Conservation (phyloP, 2,329 filamentous ascomycete species). For the Microsporum canis region DNA sequence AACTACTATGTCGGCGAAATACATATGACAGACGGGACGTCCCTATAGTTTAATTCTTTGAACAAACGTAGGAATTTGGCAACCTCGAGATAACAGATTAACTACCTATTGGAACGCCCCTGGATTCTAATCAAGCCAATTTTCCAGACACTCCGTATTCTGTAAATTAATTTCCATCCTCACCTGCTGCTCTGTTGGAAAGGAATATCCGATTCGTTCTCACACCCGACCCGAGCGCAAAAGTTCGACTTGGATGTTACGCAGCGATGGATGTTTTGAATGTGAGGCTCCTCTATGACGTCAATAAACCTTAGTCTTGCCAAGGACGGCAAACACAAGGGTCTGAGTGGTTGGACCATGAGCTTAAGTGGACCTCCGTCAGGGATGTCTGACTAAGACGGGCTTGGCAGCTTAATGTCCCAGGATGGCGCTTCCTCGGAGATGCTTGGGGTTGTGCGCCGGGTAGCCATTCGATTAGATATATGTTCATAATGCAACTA, state of each 20-base stretch:
- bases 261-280: not conserved
- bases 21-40: too few species aligned
- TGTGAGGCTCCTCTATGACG: not conserved
- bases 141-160: not conserved
- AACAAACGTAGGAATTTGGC: not conserved
- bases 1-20: too few species aligned
- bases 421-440: not conserved
- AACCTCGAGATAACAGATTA: not conserved
- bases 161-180: not conserved
- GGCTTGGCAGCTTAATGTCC: not conserved
- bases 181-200: not conserved
- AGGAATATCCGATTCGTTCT: not conserved
- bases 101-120: not conserved
- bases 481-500: not conserved
- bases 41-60: too few species aligned
- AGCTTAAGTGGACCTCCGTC: not conserved
- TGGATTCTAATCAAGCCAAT: not conserved
- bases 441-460: not conserved
- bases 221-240: not conserved
- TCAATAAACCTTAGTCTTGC: not conserved
- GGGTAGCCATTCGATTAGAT: not conserved
- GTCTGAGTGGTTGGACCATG: not conserved
- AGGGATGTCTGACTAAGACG: not conserved
- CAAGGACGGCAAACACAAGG: not conserved
- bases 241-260: not conserved